Evolutionary conservation across 768 basidiomycete genomes (phyloP).

Genomic region (Pulveroboletus sp.): DNA sequence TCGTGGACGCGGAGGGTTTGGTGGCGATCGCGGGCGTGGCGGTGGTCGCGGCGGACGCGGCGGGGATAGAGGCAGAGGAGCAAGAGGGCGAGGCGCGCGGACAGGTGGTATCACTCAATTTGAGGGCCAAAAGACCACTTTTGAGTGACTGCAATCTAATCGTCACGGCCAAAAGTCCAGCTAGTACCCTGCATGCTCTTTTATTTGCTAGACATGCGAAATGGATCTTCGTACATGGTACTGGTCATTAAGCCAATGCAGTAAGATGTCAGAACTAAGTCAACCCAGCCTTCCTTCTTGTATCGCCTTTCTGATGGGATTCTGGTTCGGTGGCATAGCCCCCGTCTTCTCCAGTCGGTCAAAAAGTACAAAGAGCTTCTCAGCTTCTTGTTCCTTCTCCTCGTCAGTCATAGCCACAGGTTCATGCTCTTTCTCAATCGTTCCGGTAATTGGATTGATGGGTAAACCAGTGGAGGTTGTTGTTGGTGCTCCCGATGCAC

Average conservation of each 20-base stretch:
- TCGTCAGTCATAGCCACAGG: conserved; percentile 79
- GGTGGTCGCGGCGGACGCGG: conserved; percentile 41
- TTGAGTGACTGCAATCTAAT: conserved; percentile 24
- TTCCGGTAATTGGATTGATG: conserved; percentile 89
- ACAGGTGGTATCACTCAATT: conserved; percentile 49
- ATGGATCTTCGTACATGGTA: background rate
- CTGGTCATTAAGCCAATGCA: background rate
- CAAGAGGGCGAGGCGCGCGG: conserved; percentile 40
- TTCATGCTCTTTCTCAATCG: conserved; percentile 39
- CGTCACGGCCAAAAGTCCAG: background rate
- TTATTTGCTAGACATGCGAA: background rate
- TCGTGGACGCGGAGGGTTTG: conserved; percentile 18
- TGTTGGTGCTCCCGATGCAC: conserved; percentile 30
- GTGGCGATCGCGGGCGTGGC: conserved; percentile 34
- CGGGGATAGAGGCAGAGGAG: conserved; percentile 32
- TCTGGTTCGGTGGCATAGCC: conserved; percentile 56
- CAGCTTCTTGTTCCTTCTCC: conserved; percentile 92
- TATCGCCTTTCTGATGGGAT: conserved; percentile 71
- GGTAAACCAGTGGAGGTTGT: conserved; percentile 36
- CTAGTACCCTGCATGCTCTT: background rate
- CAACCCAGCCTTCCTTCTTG: conserved; percentile 26
- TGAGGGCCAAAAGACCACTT: conserved; percentile 52
- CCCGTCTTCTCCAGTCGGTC: conserved; percentile 81
- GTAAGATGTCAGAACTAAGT: background rate
- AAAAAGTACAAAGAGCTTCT: conserved; percentile 87